Base-by-base conservation (phyloP, 306 rosid species). In the Fragaria iinumae region DNA sequence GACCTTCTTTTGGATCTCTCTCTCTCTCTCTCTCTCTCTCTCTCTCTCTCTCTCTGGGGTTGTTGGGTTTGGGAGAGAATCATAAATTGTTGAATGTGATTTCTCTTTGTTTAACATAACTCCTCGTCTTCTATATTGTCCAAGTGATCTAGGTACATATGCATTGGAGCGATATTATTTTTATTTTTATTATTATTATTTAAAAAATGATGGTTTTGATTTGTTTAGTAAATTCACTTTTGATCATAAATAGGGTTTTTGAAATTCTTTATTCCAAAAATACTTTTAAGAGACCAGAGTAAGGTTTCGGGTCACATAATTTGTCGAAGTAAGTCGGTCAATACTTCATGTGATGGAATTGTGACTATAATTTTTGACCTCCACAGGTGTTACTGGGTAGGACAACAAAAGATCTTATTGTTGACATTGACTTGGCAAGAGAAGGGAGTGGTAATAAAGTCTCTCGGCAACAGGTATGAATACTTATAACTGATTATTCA, bases 361-460 rank as follows among this genome's bases (percentile, higher is more conserved):
- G 49, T 87, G 77, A 72, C 49, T 45, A 73, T 44, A 48, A 27
- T 59, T 23, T 43, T 69, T 50, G 74, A 39, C 11, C 74, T 25
- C 41, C 80, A 79, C 87, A 96, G 99, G 98, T 96, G 79, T 85
- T 91, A 79, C 85, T 96, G 81, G 99, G 99, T 80, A 89, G 98
- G 81, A 89, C 96, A 72, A 85, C 98, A 12, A 89, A 84, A 27
- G 89, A 88, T 77, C 57, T 72, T 76, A 70, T 80, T 76, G 97
- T 96, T 47, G 99, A 96, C 83, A 88, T 96, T 84, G 98, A 96
- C 89, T 87, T 96, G 85, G 83, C 97, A 79, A 93, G 82, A 81
- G 99, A 83, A 77, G 88, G 96, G n/a, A 69, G 73, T 41, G 80
- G 87, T 34, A 92, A 89, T 69, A 86, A 88, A 86, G 86, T 93